These are phyloP conservation scores for Clavispora fructus DNA, from an alignment of 805 yeast species.

Conservation along the genomic window DNA sequence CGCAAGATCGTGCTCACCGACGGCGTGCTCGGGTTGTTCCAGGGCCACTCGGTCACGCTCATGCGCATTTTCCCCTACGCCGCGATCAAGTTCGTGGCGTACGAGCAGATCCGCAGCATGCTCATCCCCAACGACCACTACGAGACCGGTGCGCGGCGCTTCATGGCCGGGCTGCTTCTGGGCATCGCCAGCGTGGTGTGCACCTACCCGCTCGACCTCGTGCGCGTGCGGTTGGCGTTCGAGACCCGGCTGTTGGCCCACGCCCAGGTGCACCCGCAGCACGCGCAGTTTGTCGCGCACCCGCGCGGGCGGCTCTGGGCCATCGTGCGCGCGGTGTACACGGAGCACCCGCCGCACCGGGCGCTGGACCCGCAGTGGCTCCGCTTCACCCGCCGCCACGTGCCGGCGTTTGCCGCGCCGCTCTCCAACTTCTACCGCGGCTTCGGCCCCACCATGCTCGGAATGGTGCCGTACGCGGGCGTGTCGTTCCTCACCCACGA, in stretches of 20 bases:
- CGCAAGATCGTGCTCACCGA: constrained; percentile 58
- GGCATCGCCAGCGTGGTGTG: constrained; percentile 82
- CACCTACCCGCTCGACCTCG: constrained; percentile 88
- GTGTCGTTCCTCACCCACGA: constrained; percentile 96
- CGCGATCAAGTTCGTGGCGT: constrained; percentile 92
- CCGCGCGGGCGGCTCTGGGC: constrained; percentile 28
- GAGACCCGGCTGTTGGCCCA: constrained; percentile 50
- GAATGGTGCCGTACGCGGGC: constrained; percentile 98
- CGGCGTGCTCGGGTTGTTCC: constrained; percentile 79
- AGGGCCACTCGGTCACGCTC: constrained; percentile 93
- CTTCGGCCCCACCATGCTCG: constrained; percentile 86
- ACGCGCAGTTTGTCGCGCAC: constrained; percentile 19
- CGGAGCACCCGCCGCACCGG: constrained; percentile 33
- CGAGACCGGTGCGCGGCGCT: constrained; percentile 78
- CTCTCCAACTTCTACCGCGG: constrained; percentile 84
- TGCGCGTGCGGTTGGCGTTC: constrained; percentile 88
- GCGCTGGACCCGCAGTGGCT: constrained; percentile 35
- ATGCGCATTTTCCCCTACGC: constrained; percentile 94
- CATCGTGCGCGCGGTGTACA: constrained; percentile 27
- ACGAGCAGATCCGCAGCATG: constrained; percentile 81
- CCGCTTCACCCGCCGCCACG: constrained; percentile 25
- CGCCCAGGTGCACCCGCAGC: constrained; percentile 19
- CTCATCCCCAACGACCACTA: constrained; percentile 68
- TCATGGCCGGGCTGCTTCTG: constrained; percentile 84
- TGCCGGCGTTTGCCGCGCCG: constrained; percentile 29